These are phyloP conservation scores for Trametes polyzona DNA, from an alignment of 1,284 basidiomycete genomes.

Conservation along the genomic window DNA sequence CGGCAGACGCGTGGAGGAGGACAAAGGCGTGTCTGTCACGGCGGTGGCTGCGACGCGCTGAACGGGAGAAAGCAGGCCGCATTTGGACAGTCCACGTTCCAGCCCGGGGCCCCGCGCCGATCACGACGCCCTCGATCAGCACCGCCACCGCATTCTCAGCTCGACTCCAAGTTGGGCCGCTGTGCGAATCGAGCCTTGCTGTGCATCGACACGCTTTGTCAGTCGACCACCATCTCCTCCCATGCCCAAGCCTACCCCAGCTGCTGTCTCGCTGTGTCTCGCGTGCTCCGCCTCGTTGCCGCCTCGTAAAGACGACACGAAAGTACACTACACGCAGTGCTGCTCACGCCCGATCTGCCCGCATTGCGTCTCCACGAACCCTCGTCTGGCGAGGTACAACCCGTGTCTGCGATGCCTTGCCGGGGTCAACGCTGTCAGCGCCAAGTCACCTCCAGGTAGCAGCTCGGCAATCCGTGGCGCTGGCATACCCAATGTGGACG, in stretches of 20 bases:
- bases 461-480: neutral
- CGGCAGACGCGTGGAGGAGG: neutral
- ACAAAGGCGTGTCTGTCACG: slow-evolving; percentile 20
- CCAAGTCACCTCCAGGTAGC: slow-evolving; percentile 17
- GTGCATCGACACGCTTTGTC: neutral
- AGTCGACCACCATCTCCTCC: neutral
- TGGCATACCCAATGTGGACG: slow-evolving; percentile 50
- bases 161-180: neutral
- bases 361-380: slow-evolving; percentile 54
- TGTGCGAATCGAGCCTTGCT: neutral
- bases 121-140: slow-evolving; percentile 1
- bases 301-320: slow-evolving; percentile 28
- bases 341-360: slow-evolving; percentile 64
- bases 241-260: slow-evolving; percentile 11
- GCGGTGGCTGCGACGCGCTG: slow-evolving; percentile 13
- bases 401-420: slow-evolving; percentile 67
- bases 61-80: slow-evolving; percentile 12
- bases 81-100: too few species aligned
- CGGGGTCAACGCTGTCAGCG: slow-evolving; percentile 52
- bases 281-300: slow-evolving; percentile 67
- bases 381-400: slow-evolving; percentile 61
- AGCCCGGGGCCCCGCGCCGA: neutral
- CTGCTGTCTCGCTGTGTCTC: slow-evolving; percentile 50
- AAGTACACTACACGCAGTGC: slow-evolving; percentile 55
- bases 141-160: slow-evolving; percentile 13